Percentiles rank a stretch among this genome's conserved stretches.
Conservation (phyloP, 2,329 filamentous ascomycete genomes). For the Graphilbum ipis-grandicollis region DNA sequence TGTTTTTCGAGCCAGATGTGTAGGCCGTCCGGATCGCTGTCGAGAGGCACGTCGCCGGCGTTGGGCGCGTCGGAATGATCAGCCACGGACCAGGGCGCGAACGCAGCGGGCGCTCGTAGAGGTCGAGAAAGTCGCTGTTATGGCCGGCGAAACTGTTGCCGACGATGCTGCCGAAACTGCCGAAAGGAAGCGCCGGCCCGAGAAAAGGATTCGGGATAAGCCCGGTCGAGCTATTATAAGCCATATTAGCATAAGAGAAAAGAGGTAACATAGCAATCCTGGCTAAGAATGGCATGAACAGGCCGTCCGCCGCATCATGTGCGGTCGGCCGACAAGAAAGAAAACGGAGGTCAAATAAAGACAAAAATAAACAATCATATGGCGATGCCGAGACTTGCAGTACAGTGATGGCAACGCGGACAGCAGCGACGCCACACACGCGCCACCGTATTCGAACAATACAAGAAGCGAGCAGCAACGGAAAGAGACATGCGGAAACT, state of each 20-base stretch:
- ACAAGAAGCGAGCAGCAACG: too few species aligned
- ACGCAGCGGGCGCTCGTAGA: neutral
- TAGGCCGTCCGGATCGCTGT: conserved; percentile 7
- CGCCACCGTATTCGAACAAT: too few species aligned
- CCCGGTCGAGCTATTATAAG: too few species aligned
- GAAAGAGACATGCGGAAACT: too few species aligned
- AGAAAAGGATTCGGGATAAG: neutral
- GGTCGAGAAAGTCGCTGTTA: conserved; percentile 2
- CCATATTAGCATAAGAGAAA: conserved; percentile 9
- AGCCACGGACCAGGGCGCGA: conserved; percentile 5
- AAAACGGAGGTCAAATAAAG: too few species aligned
- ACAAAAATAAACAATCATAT: too few species aligned
- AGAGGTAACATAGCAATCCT: conserved; percentile 1
- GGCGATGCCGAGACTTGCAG: too few species aligned
- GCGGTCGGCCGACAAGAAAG: too few species aligned
- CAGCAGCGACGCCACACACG: too few species aligned
- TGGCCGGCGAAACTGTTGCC: neutral
- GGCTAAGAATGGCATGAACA: conserved; percentile 2
- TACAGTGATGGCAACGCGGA: too few species aligned
- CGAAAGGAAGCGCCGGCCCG: neutral
- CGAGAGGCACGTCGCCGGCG: conserved; percentile 6
- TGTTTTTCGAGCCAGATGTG: neutral
- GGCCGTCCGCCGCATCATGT: too few species aligned
- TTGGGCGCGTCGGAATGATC: conserved; percentile 3
- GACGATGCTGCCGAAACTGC: neutral